phyloP scores from a whole-genome alignment of 768 basidiomycete species.

The Suillus plorans region DNA sequence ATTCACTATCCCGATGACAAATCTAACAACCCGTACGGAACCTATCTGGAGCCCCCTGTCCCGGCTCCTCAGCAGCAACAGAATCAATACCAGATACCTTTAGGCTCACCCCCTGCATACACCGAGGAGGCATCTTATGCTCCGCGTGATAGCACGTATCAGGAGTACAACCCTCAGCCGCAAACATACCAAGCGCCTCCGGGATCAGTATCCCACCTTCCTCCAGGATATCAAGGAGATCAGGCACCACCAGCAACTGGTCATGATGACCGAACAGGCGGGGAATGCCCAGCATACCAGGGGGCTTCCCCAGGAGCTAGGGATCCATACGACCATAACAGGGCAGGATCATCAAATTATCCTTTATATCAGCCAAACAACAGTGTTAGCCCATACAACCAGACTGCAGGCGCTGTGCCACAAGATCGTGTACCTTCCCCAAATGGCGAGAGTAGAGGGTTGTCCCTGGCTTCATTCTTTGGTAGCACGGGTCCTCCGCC shows the following conservation, averaged over 20 bases:
- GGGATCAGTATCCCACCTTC: constrained; percentile 2
- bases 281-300: neutral
- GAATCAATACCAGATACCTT: constrained; percentile 6
- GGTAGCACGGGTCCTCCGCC: constrained; percentile 25
- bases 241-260: constrained; percentile 8
- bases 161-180: constrained; percentile 11
- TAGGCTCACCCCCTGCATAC: constrained; percentile 14
- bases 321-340: neutral
- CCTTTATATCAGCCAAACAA: neutral
- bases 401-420: neutral
- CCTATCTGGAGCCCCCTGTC: constrained; percentile 14
- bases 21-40: constrained; percentile 14
- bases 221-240: constrained; percentile 5
- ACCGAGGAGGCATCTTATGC: neutral
- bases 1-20: constrained; percentile 27
- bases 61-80: constrained; percentile 6
- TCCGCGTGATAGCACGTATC: constrained; percentile 13
- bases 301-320: neutral
- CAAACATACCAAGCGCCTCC: constrained; percentile 6
- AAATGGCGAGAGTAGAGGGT: neutral
- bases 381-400: neutral
- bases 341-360: neutral
- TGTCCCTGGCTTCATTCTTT: constrained; percentile 26
- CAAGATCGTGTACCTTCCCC: constrained; percentile 10
- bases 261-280: constrained; percentile 10